A percentile compares a stretch with the other conserved stretches of the same genome.
Conservation (phyloP, 768 basidiomycete species). For the Ramaria rubella region DNA sequence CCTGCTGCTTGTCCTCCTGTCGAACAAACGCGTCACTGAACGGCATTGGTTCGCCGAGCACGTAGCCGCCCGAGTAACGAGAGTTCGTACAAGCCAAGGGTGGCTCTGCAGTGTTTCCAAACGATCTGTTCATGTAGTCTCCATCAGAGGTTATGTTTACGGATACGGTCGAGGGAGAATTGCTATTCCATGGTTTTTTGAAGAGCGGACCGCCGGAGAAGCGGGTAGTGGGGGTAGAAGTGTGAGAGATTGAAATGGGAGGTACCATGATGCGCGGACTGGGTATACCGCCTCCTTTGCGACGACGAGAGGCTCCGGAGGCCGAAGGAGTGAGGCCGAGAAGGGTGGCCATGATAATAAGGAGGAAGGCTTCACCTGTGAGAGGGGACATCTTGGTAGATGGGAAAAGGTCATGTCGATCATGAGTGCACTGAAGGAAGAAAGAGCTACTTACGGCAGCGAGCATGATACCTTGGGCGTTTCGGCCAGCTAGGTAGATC, state of each 20-base stretch:
- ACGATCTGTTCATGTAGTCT: background rate
- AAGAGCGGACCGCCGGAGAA: background rate
- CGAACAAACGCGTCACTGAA: background rate
- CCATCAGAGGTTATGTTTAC: background rate
- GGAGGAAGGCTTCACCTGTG: constrained; percentile 4
- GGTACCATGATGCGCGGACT: background rate
- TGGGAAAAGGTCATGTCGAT: background rate
- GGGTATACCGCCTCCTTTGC: background rate
- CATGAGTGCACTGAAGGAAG: background rate
- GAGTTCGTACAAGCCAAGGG: background rate
- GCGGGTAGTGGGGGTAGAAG: background rate
- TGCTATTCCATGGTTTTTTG: background rate
- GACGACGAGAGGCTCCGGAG: constrained; percentile 1
- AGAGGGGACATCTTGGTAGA: constrained; percentile 1
- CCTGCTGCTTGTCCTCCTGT: no score
- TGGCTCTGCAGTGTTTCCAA: background rate
- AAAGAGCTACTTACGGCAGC: background rate
- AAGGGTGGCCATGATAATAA: constrained; percentile 1
- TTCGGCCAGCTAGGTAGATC: background rate
- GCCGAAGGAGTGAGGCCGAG: constrained; percentile 4
- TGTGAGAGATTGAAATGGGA: background rate
- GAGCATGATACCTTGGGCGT: constrained; percentile 5
- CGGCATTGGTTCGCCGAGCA: background rate
- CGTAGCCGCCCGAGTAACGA: background rate
- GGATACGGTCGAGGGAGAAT: background rate